Evolutionary conservation across 176 grass and related monocot species (phyloP), one percentile per base, ranked within the genome.

Genomic region (Urochloa ruziziensis): DNA sequence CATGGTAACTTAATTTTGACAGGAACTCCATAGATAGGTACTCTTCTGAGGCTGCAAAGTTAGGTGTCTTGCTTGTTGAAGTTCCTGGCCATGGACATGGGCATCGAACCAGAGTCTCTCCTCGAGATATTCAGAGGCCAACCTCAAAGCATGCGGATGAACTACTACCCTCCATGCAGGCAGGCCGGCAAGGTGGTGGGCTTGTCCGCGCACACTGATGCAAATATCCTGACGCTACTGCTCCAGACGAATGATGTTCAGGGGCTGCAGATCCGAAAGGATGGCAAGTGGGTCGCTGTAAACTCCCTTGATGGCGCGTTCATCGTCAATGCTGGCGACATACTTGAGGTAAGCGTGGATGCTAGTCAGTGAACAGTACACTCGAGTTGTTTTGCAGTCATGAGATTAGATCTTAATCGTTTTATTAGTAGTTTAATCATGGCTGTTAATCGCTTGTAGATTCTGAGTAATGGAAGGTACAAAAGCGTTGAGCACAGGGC

Each of bases 151-250:
- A 52, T 89, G 10, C 85, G 86, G 59, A 89, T 89, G 42, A 89
- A 82, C 29, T 92, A 92, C 78, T 92, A 92, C 15, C 90, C 86
- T 0, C 82, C 86, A 30, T 92, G 90, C 73, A 82, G 44, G 11
- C 73, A 83, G 37, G 35, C 73, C 0, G 58, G 75, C n/a, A 72
- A 86, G 28, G 86, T 92, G 27, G 49, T 92, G 11, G 90, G 86
- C 19, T 23, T 92, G 7, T 86, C 86, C 7, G 86, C 90, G 7
- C 90, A 92, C 49, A 82, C 90, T 19, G 86, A 92, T 81, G 83
- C 16, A 6, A 53, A 10, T 16, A 63, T 48, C 11, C 33, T 86
- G 13, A 85, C 86, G n/a, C 46, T 92, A 2, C 63, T 88, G 17
- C 58, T 86, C 13, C 44, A 92, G 70, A 57, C 85, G 17, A 83